Percentiles rank a stretch among this genome's conserved stretches.
Evolutionary conservation across 495 filamentous ascomycete genomes (phyloP).

Genomic region (Hyaloscypha hepaticicola): DNA sequence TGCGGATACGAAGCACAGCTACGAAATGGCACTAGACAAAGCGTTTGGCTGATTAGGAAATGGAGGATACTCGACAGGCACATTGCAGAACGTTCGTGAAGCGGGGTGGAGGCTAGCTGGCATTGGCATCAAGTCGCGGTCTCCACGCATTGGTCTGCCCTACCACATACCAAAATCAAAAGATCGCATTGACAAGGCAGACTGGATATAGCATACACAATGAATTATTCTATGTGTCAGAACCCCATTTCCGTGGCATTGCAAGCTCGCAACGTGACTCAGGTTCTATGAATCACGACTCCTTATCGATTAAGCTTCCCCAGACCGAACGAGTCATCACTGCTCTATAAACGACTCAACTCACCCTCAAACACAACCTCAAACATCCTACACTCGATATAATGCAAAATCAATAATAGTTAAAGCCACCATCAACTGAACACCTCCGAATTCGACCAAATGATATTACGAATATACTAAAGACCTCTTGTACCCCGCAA

Average conservation of each 20-base stretch:
- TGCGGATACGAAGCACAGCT: neutral
- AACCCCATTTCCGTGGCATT: neutral
- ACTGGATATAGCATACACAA: neutral
- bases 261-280: slow-evolving; percentile 5
- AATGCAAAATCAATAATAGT: slow-evolving; percentile 1
- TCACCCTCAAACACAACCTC: neutral
- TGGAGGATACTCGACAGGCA: neutral
- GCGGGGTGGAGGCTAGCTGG: neutral
- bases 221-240: neutral
- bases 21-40: neutral
- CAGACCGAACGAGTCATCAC: slow-evolving; percentile 26
- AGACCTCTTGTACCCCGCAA: neutral
- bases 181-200: slow-evolving; percentile 6
- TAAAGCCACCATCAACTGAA: neutral
- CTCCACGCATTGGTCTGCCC: neutral
- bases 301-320: slow-evolving; percentile 31
- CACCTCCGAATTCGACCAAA: slow-evolving; percentile 7
- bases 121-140: neutral
- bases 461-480: slow-evolving; percentile 32
- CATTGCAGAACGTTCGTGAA: neutral
- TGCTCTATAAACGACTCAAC: neutral
- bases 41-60: neutral
- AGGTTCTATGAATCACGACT: slow-evolving; percentile 21
- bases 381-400: neutral
- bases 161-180: slow-evolving; percentile 14